Conservation (phyloP, 1,139 yeast genomes). For the Lodderomyces beijingensis region DNA sequence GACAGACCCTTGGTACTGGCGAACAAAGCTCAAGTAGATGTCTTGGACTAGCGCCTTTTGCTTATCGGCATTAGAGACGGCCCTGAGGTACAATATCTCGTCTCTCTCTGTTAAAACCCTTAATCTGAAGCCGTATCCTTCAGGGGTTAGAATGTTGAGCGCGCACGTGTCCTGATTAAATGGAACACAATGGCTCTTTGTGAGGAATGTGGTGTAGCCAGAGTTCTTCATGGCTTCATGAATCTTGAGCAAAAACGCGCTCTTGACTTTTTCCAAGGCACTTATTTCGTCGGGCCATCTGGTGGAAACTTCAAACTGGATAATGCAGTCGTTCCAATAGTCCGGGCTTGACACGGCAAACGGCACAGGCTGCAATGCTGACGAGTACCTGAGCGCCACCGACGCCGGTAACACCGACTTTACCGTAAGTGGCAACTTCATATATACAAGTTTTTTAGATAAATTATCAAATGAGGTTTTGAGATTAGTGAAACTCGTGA, state of each 20-base stretch:
- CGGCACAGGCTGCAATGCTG: conserved; percentile 77
- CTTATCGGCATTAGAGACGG: conserved; percentile 59
- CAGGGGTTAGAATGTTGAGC: conserved; percentile 71
- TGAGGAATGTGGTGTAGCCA: conserved; percentile 52
- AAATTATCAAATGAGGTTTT: conserved; percentile 65
- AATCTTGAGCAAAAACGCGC: conserved; percentile 79
- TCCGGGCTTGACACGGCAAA: conserved; percentile 75
- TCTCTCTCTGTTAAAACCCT: conserved; percentile 80
- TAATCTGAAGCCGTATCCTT: conserved; percentile 78
- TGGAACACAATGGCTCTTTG: conserved; percentile 64
- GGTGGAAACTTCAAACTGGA: conserved; percentile 86
- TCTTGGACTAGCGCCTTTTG: conserved; percentile 58
- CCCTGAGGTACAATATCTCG: conserved; percentile 66
- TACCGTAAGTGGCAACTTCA: conserved; percentile 68
- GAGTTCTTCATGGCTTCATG: conserved; percentile 54
- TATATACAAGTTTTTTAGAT: conserved; percentile 46
- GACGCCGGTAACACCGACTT: conserved; percentile 72
- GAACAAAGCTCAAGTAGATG: conserved; percentile 61
- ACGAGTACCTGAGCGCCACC: conserved; percentile 66
- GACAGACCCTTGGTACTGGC: conserved; percentile 62
- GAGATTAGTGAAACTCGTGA: conserved; percentile 51
- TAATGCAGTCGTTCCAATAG: conserved; percentile 71
- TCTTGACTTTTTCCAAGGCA: conserved; percentile 83
- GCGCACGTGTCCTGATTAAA: conserved; percentile 56
- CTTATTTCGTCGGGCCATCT: conserved; percentile 93